Evolutionary conservation across 495 filamentous ascomycete genomes (phyloP).

Genomic region (Pyrenopolyporus hunteri): DNA sequence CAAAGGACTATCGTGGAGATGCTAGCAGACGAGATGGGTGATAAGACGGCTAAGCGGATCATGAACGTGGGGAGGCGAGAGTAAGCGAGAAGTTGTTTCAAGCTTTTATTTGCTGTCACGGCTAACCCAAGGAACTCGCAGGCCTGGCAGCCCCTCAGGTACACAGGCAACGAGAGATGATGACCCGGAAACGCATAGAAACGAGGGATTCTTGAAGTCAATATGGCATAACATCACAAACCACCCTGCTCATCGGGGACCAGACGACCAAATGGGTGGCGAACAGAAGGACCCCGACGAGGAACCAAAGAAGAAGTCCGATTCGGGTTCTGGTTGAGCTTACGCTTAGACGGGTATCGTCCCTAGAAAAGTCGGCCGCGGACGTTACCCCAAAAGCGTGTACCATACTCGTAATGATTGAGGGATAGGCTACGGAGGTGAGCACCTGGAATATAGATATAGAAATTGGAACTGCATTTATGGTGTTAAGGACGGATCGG

Average conservation of each 20-base stretch:
- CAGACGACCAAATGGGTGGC: constrained; percentile 39
- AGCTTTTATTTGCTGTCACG: background rate
- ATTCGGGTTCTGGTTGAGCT: constrained; percentile 51
- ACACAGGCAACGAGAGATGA: constrained; percentile 33
- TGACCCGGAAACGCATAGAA: constrained; percentile 61
- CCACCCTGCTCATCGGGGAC: constrained; percentile 62
- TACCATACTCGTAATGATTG: constrained; percentile 23
- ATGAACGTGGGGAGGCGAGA: constrained; percentile 65
- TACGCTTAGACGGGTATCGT: background rate
- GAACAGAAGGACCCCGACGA: constrained; percentile 47
- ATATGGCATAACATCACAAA: constrained; percentile 89
- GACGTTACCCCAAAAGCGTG: constrained; percentile 17
- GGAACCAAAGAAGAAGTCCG: constrained; percentile 65
- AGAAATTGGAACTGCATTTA: constrained; percentile 34
- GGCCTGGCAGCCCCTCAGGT: constrained; percentile 17
- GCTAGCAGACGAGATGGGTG: constrained; percentile 91
- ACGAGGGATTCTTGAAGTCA: constrained; percentile 85
- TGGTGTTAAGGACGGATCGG: constrained; percentile 28
- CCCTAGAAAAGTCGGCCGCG: background rate
- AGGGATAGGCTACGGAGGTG: constrained; percentile 7
- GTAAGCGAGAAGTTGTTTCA: constrained; percentile 31
- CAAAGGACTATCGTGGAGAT: constrained; percentile 92
- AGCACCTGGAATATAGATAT: constrained; percentile 28
- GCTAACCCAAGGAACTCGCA: constrained; percentile 11
- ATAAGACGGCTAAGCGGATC: constrained; percentile 87